Base-by-base conservation (phyloP, 2,329 filamentous ascomycete genomes). In the Cladorrhinum sp. region DNA sequence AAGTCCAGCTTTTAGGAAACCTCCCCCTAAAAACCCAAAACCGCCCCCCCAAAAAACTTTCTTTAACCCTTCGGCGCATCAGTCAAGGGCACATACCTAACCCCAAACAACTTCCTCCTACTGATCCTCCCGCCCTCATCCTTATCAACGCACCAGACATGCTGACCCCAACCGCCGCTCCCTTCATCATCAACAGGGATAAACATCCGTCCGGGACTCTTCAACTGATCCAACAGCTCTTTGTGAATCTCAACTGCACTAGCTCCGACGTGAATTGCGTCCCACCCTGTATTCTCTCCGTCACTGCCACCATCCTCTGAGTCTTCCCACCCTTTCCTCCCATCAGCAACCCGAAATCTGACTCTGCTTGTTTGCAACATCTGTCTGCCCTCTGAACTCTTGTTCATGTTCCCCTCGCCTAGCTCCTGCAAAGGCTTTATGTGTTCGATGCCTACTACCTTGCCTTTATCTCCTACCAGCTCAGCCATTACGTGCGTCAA, bases 261-360 rank as follows among this genome's bases (percentile, higher is more conserved):
- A 0, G 95, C 95, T 0, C 95, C 95, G 2, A 98, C 95, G 72
- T 98, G 95, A 62, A 99, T 98, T 2, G 90, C 93, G 80, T 98
- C 92, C 81, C 93, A 99, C 58, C 79, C 79, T 5, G 79, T 80
- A 50, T 76, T 75, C 1, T 75, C 82, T 68, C 68, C 76, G 53
- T n/a, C n/a, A n/a, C n/a, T n/a, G 75, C 74, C 1, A 77, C 84
- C 68, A 69, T 20, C 41, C 59, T 75, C 69, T 1, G 69, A 66
- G 67, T 81, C 82, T 1, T 79, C 69, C 81, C 83, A 88, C 1
- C 89, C 89, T 63, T 83, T 80, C 4, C 90, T 75, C 1, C 89
- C 90, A 76, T 97, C 93, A 0, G 86, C 92, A 0, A 85, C 80
- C 1, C 93, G 80, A 70, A 96, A 96, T 60, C 79, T 78, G 48